A percentile compares a stretch with the other conserved stretches of the same genome.
Conservation (phyloP, 2,329 filamentous ascomycete genomes). For the Pseudocercospora eumusae region DNA sequence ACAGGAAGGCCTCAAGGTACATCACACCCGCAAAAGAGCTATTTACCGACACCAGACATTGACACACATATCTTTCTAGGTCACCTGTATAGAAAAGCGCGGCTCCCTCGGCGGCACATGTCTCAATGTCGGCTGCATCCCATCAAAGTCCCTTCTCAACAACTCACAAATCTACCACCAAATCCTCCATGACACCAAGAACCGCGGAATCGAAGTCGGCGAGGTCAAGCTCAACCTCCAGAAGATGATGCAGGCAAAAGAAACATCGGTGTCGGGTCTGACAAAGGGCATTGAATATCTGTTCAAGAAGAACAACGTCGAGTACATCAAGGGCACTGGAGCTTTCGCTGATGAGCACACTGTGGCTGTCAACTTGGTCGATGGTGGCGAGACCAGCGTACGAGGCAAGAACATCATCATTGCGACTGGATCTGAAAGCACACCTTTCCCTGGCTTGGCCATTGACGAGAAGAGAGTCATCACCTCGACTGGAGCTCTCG, state of each 20-base stretch:
- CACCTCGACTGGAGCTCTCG: conserved; percentile 91
- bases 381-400: conserved; percentile 86
- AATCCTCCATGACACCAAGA: conserved; percentile 91
- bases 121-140: conserved; percentile 98
- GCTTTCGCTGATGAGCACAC: conserved; percentile 65
- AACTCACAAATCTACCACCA: conserved; percentile 99
- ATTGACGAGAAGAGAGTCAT: conserved; percentile 98
- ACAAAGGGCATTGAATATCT: conserved; percentile 98
- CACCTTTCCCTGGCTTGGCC: conserved; percentile 91
- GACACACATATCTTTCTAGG: conserved; percentile 54
- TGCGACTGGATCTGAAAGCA: conserved; percentile 91
- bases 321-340: conserved; percentile 87
- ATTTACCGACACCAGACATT: conserved; percentile 9
- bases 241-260: conserved; percentile 99
- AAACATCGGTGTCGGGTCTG: conserved; percentile 80
- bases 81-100: conserved; percentile 97
- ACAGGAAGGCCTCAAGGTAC: conserved; percentile 92
- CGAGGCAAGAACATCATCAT: conserved; percentile 97
- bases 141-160: conserved; percentile 98
- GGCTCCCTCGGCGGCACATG: conserved; percentile 93
- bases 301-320: conserved; percentile 98
- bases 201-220: conserved; percentile 94
- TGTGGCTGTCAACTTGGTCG: conserved; percentile 83
- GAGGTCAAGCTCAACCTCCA: conserved; percentile 94
- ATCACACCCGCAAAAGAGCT: not conserved